Conservation (phyloP, 108 stramenopile species). For the Pseudonitzschia pungens region DNA sequence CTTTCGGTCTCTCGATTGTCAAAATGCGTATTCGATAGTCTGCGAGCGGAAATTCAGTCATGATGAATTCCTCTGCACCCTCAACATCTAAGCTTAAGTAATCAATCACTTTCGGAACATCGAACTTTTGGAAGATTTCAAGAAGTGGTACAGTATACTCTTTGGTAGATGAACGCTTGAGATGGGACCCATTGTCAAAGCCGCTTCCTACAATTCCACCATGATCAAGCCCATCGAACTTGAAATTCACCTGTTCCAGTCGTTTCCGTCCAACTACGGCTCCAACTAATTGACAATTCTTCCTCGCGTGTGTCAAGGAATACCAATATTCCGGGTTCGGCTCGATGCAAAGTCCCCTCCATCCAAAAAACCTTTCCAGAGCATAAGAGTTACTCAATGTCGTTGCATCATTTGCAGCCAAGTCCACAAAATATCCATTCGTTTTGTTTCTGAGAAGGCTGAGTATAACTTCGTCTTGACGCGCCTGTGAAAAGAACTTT, state of each 20-base stretch:
- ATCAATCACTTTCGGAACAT: slow-evolving; percentile 55
- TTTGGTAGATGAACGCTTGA: slow-evolving; percentile 11
- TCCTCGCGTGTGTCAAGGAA: slow-evolving; percentile 37
- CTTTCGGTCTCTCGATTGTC: slow-evolving; percentile 56
- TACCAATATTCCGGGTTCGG: slow-evolving; percentile 58
- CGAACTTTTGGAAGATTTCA: slow-evolving; percentile 45
- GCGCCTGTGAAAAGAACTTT: slow-evolving; percentile 43
- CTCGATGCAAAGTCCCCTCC: slow-evolving; percentile 61
- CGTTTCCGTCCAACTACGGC: slow-evolving; percentile 45
- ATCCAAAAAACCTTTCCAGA: slow-evolving; percentile 42
- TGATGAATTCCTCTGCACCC: slow-evolving; percentile 62
- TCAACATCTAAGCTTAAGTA: slow-evolving; percentile 67
- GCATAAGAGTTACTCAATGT: slow-evolving; percentile 44
- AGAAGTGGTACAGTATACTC: slow-evolving; percentile 44
- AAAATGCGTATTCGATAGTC: slow-evolving; percentile 48
- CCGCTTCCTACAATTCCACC: slow-evolving; percentile 57
- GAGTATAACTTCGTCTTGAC: slow-evolving; percentile 47
- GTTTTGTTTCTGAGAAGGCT: slow-evolving; percentile 33
- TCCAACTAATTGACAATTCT: slow-evolving; percentile 38
- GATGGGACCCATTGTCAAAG: slow-evolving; percentile 42
- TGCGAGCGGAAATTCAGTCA: slow-evolving; percentile 59
- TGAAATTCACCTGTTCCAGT: slow-evolving; percentile 44
- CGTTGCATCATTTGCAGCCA: slow-evolving; percentile 63
- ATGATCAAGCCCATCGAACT: slow-evolving; percentile 25
- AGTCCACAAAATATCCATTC: slow-evolving; percentile 57